Conservation (phyloP, 2,329 filamentous ascomycete genomes). For the Emmonsiellopsis sp. region DNA sequence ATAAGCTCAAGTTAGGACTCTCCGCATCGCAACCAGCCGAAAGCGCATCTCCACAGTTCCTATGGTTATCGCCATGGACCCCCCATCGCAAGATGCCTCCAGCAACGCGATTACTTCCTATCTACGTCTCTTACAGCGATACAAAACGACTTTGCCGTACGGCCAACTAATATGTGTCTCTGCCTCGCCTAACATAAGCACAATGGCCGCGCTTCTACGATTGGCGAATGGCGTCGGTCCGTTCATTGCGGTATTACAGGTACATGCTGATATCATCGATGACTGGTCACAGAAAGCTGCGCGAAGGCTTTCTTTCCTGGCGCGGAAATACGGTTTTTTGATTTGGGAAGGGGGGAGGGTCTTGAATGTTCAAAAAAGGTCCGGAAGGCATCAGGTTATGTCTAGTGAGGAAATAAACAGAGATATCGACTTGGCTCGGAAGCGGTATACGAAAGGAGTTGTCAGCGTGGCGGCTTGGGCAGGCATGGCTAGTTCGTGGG, state of each 20-base stretch:
- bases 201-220: conserved; percentile 45
- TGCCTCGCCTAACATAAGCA: conserved; percentile 50
- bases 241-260: conserved; percentile 52
- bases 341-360: conserved; percentile 34
- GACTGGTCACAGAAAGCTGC: conserved; percentile 52
- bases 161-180: conserved; percentile 34
- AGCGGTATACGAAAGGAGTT: conserved; percentile 31
- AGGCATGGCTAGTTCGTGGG: conserved; percentile 30
- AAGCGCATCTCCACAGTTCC: not conserved
- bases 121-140: conserved; percentile 23
- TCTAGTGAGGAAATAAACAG: conserved; percentile 23
- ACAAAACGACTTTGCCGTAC: conserved; percentile 30
- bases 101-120: conserved; percentile 30
- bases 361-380: conserved; percentile 27
- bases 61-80: conserved; percentile 6
- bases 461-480: conserved; percentile 31
- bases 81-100: conserved; percentile 4
- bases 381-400: conserved; percentile 21
- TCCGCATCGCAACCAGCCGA: not conserved
- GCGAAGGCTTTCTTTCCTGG: conserved; percentile 24
- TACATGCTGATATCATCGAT: conserved; percentile 53
- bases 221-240: conserved; percentile 52
- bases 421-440: conserved; percentile 26
- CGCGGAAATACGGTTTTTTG: conserved; percentile 30
- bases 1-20: too few species aligned